Conservation (phyloP, 371 early-diverging fungal genomes). For the Syncephalastrum contaminatum region DNA sequence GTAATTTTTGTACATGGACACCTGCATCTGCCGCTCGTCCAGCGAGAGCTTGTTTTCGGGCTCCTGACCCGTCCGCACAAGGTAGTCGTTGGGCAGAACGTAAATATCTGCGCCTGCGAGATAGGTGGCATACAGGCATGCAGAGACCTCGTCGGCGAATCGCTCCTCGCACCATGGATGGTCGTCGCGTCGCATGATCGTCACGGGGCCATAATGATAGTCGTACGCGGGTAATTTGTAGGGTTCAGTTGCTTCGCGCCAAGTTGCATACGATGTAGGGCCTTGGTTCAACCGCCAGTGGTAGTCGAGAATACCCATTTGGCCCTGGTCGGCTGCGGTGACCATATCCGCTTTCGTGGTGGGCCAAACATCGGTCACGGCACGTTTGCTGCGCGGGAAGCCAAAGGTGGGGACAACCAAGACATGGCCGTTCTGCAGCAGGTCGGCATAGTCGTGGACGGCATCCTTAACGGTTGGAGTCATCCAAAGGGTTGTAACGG, state of each 20-base stretch:
- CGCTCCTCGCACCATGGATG: slow-evolving; percentile 52
- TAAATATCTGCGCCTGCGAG: slow-evolving; percentile 38
- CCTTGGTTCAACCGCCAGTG: slow-evolving; percentile 35
- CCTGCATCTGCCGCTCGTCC: slow-evolving; percentile 25
- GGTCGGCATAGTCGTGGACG: slow-evolving; percentile 13
- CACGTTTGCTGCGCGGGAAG: slow-evolving; percentile 15
- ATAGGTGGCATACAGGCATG: slow-evolving; percentile 38
- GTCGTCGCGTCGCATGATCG: slow-evolving; percentile 22
- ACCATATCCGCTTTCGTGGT: slow-evolving; percentile 23
- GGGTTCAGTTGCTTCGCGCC: slow-evolving; percentile 35
- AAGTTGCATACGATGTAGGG: slow-evolving; percentile 29
- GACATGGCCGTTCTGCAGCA: slow-evolving; percentile 28
- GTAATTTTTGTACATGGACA: slow-evolving; percentile 28
- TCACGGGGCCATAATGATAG: slow-evolving; percentile 38
- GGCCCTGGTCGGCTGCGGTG: slow-evolving; percentile 27
- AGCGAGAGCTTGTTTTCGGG: slow-evolving; percentile 21
- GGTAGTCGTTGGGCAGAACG: slow-evolving; percentile 35
- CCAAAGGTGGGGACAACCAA: slow-evolving; percentile 42
- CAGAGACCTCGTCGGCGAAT: slow-evolving; percentile 36
- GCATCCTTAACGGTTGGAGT: slow-evolving; percentile 17
- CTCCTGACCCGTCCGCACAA: slow-evolving; percentile 30
- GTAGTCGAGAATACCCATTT: slow-evolving; percentile 32
- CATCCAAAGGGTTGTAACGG: slow-evolving; percentile 28
- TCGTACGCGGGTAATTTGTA: slow-evolving; percentile 36
- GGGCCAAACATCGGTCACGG: slow-evolving; percentile 21